phyloP scores from a whole-genome alignment of 768 basidiomycete genomes.

The Mrakia hoshinonis region DNA sequence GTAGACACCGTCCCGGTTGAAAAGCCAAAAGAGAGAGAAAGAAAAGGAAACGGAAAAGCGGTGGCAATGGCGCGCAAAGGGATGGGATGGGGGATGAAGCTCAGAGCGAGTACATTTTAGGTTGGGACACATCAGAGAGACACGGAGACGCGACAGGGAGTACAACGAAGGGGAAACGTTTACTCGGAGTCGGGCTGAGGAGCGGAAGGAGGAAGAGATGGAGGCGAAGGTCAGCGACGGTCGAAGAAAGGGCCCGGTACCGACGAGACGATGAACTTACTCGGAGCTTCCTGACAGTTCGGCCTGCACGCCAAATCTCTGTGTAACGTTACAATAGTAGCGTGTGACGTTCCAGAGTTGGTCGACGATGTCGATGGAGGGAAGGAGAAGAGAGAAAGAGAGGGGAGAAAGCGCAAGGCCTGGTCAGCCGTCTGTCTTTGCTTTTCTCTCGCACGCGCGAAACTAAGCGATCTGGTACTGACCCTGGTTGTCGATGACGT shows the following conservation, averaged over 20 bases:
- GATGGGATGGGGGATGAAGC: too few species aligned
- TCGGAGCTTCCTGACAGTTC: neutral
- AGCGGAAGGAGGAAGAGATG: neutral
- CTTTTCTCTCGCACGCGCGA: neutral
- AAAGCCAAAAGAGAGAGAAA: too few species aligned
- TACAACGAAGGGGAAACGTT: neutral
- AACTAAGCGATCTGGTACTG: neutral
- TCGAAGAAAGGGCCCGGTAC: neutral
- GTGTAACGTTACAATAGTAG: too few species aligned
- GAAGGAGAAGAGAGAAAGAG: neutral
- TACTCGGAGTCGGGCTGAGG: conserved; percentile 5
- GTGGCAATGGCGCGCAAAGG: too few species aligned
- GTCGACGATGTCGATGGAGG: neutral
- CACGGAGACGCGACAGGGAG: neutral
- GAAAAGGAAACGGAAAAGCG: too few species aligned
- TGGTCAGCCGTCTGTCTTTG: neutral
- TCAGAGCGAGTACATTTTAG: too few species aligned
- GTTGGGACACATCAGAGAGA: neutral
- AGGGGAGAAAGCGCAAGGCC: neutral
- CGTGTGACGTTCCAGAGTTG: neutral
- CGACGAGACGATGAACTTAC: neutral
- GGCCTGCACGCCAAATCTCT: conserved; percentile 6
- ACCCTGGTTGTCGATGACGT: conserved; percentile 87
- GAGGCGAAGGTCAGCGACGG: neutral
- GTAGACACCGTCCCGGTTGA: too few species aligned